Conservation (phyloP, 768 basidiomycete genomes). For the Hirschioporus abietinus region DNA sequence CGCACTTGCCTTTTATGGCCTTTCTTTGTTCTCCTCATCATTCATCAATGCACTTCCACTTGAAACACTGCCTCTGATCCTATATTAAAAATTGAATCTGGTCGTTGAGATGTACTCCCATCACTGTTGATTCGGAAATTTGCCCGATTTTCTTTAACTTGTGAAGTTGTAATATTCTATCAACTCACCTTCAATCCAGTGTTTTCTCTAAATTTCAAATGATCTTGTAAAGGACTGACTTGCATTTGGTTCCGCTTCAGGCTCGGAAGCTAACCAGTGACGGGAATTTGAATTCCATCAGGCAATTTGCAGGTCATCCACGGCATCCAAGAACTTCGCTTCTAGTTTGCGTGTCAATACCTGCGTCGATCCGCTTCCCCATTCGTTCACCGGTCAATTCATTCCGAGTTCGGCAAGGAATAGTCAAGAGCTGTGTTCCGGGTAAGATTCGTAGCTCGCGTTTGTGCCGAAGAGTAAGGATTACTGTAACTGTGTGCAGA, state of each 20-base stretch:
- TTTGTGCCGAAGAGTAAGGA: no score
- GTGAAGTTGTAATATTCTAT: not conserved
- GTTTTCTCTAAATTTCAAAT: not conserved
- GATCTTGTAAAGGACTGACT: not conserved
- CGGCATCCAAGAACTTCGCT: not conserved
- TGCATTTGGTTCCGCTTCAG: not conserved
- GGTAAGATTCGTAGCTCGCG: not conserved
- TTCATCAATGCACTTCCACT: not conserved
- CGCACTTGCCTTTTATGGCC: not conserved
- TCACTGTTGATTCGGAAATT: not conserved
- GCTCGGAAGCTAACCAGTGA: not conserved
- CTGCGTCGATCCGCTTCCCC: not conserved
- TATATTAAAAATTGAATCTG: not conserved
- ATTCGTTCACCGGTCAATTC: not conserved
- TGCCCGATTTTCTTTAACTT: not conserved
- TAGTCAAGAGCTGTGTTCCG: not conserved
- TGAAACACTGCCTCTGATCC: constrained; percentile 1
- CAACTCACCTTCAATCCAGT: not conserved
- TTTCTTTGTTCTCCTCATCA: not conserved
- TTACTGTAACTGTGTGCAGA: no score
- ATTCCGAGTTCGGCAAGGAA: not conserved
- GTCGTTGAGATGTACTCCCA: not conserved
- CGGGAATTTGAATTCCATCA: not conserved
- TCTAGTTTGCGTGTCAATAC: not conserved
- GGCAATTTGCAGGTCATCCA: not conserved